These are phyloP conservation scores for Taphrina pruni DNA, from an alignment of 1,139 yeast genomes.

Conservation along the genomic window DNA sequence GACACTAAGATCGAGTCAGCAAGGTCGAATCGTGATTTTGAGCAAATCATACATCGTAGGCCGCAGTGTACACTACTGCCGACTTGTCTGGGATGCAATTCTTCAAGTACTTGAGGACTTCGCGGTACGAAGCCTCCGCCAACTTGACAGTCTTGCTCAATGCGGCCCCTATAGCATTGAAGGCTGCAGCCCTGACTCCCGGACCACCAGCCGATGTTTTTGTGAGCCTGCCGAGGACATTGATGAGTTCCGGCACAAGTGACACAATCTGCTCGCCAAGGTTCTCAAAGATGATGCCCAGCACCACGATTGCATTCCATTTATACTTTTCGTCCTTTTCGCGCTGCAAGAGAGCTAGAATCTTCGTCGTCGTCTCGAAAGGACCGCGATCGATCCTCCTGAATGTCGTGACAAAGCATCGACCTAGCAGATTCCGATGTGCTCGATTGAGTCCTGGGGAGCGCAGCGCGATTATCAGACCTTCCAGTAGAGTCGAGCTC, in stretches of 20 bases:
- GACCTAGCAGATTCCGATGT: constrained; percentile 44
- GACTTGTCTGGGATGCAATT: constrained; percentile 49
- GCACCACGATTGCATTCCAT: constrained; percentile 20
- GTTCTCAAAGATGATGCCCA: constrained; percentile 43
- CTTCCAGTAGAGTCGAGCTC: constrained; percentile 53
- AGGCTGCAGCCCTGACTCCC: constrained; percentile 49
- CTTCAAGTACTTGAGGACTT: constrained; percentile 51
- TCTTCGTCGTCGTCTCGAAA: constrained; percentile 50
- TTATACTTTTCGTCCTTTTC: constrained; percentile 49
- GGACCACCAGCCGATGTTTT: constrained; percentile 45
- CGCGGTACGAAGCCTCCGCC: constrained; percentile 51
- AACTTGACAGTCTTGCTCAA: constrained; percentile 49
- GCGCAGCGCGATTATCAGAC: constrained; percentile 55
- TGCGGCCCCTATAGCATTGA: constrained; percentile 48
- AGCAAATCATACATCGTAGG: constrained; percentile 48
- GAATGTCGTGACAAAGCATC: constrained; percentile 44
- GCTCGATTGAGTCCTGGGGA: constrained; percentile 46
- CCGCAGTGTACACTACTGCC: constrained; percentile 50
- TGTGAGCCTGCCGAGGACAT: constrained; percentile 25
- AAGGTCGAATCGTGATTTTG: background rate
- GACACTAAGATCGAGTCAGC: constrained; percentile 10
- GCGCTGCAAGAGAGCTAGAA: constrained; percentile 48
- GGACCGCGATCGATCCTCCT: constrained; percentile 47
- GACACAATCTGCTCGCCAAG: constrained; percentile 49
- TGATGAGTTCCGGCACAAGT: constrained; percentile 43